Evolutionary conservation across 768 basidiomycete species (phyloP), one percentile per base, ranked within the genome.

Genomic region (Lactarius hatsudake): DNA sequence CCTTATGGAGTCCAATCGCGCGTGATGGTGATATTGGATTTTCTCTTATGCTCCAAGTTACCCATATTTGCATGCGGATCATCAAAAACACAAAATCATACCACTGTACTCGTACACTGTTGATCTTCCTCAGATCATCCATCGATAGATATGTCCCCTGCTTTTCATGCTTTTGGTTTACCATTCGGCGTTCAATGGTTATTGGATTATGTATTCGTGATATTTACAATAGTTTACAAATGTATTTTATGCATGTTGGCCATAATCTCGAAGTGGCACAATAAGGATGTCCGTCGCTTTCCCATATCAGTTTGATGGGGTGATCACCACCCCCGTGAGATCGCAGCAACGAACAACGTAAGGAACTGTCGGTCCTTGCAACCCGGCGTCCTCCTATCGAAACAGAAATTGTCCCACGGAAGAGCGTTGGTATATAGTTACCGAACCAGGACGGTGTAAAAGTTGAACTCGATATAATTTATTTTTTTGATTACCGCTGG

Each of bases 1-100:
- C 17, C 30, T 69, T 40, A 67, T 48, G 61, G 9, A 57, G n/a
- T 45, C 68, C 38, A 23, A 55, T 53, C 68, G 51, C 62, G 20
- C 57, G 36, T 63, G 61, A 53, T 30, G 51, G 43, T 20, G 3
- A 17, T 62, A 18, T 62, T 67, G 36, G 23, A 38, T 42, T 42
- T 28, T 38, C 34, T 17, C 3, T 60, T 54, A 8, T 10, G n/a
- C 28, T 38, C 20, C 40, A 32, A 18, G 48, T 48, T 38, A 38
- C 26, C 32, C 12, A 7, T 48, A 34, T 36, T 56, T 59, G 30
- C 53, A 20, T 55, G 28, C 20, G 26, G 38, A 55, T 61, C 38
- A 42, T 55, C 20, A 53, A 53, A 53, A 45, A 15, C 13, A 53
- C 23, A 26, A 53, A 53, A 53, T 15, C 51, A 53, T 15, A 7